A percentile compares a stretch with the other conserved stretches of the same genome.
Conservation (phyloP, 192 early-diverging fungal species). For the Piromyces finnis region DNA sequence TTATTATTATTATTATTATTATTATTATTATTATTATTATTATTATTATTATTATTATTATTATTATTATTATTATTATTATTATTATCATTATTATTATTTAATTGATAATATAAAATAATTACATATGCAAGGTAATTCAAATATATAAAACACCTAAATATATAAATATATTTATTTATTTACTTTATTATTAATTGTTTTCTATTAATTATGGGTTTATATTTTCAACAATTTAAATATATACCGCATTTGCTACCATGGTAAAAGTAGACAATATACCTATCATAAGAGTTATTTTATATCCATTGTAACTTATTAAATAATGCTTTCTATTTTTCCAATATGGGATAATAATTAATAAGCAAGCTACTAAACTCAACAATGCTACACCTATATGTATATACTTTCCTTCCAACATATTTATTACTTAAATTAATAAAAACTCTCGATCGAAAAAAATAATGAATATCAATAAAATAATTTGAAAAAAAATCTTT, state of each 20-base stretch:
- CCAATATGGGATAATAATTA: background rate
- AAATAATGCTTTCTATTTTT: background rate
- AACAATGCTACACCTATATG: background rate
- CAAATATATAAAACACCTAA: no score
- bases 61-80: background rate
- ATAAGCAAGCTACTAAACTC: background rate
- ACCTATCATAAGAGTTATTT: background rate
- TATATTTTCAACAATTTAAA: background rate
- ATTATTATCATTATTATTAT: background rate
- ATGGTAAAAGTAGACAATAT: background rate
- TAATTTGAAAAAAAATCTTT: no score
- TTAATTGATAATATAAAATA: no score
- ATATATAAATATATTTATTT: background rate
- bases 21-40: background rate
- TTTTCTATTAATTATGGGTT: background rate
- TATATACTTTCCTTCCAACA: background rate
- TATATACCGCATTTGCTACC: background rate
- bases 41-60: background rate
- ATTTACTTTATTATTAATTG: background rate
- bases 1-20: no score
- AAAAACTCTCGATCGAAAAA: no score
- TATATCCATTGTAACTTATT: background rate
- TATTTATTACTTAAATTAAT: no score
- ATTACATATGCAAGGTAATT: no score
- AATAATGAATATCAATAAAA: no score